Conservation (phyloP, 177 flowering plant species). For the Tripterygium wilfordii region DNA sequence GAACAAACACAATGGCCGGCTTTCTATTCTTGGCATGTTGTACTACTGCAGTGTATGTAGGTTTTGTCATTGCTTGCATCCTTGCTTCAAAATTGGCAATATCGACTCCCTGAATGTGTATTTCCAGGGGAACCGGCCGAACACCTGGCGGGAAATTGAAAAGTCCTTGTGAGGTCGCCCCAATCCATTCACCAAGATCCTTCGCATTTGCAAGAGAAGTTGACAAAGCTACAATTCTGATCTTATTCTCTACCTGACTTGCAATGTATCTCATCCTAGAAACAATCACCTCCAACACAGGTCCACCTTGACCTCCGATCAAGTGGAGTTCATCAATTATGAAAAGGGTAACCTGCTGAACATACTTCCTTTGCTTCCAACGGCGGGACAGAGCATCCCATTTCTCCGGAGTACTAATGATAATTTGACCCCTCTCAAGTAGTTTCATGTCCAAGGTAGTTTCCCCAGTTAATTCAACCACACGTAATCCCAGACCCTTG, state of each 20-base stretch:
- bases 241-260: conserved; percentile 74
- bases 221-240: conserved; percentile 81
- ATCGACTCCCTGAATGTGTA: conserved; percentile 93
- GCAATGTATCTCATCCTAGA: conserved; percentile 95
- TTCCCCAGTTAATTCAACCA: conserved; percentile 85
- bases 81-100: conserved; percentile 94
- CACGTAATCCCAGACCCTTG: conserved; percentile 65
- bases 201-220: conserved; percentile 96
- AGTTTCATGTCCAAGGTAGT: conserved; percentile 69
- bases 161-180: conserved; percentile 91
- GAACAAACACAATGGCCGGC: conserved; percentile 88
- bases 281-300: conserved; percentile 82
- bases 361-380: conserved; percentile 81
- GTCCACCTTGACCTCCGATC: conserved; percentile 92
- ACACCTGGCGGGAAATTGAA: conserved; percentile 94
- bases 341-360: conserved; percentile 86
- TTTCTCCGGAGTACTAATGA: conserved; percentile 89
- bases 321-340: conserved; percentile 86
- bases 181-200: conserved; percentile 98
- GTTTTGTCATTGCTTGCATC: conserved; percentile 97
- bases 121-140: conserved; percentile 88
- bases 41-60: conserved; percentile 79
- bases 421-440: conserved; percentile 80
- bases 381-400: conserved; percentile 97
- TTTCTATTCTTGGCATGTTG: conserved; percentile 77